Percentiles rank a stretch among this genome's conserved stretches.
These are phyloP conservation scores for Aspergillus novoparasiticus DNA, from an alignment of 2,329 filamentous ascomycete species.

Conservation along the genomic window DNA sequence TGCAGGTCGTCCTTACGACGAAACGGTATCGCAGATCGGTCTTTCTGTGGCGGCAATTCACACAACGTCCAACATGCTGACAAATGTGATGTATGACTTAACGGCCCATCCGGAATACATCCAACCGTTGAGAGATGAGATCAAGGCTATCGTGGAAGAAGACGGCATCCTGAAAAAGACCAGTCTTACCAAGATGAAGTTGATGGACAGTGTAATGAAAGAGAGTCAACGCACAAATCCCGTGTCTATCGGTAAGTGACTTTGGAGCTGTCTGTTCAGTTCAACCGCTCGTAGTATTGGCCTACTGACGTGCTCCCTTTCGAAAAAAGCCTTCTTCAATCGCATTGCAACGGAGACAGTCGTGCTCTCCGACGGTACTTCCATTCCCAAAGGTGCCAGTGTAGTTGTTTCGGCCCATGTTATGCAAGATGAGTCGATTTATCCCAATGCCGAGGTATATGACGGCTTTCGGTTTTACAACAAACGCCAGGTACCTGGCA, in stretches of 20 bases:
- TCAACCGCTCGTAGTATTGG: too few relatives aligned
- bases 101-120: conserved; percentile 55
- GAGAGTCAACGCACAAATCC: conserved; percentile 35
- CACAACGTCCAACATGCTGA: conserved; percentile 39
- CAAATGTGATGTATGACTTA: conserved; percentile 58
- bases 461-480: conserved; percentile 40
- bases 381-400: conserved; percentile 32
- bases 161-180: conserved; percentile 42
- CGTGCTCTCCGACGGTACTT: conserved; percentile 32
- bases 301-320: background rate
- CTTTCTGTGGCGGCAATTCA: conserved; percentile 37
- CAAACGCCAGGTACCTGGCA: conserved; percentile 31
- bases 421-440: conserved; percentile 32
- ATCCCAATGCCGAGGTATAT: conserved; percentile 31
- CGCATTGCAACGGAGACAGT: conserved; percentile 27
- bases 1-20: conserved; percentile 18
- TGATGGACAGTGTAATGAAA: conserved; percentile 41
- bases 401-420: conserved; percentile 28
- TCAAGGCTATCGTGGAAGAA: conserved; percentile 44
- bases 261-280: background rate
- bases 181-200: conserved; percentile 35
- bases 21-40: conserved; percentile 26
- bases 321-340: conserved; percentile 16
- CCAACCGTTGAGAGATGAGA: conserved; percentile 56
- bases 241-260: conserved; percentile 24